Conservation (phyloP, 2,329 filamentous ascomycete genomes). For the Beauveria bassiana region DNA sequence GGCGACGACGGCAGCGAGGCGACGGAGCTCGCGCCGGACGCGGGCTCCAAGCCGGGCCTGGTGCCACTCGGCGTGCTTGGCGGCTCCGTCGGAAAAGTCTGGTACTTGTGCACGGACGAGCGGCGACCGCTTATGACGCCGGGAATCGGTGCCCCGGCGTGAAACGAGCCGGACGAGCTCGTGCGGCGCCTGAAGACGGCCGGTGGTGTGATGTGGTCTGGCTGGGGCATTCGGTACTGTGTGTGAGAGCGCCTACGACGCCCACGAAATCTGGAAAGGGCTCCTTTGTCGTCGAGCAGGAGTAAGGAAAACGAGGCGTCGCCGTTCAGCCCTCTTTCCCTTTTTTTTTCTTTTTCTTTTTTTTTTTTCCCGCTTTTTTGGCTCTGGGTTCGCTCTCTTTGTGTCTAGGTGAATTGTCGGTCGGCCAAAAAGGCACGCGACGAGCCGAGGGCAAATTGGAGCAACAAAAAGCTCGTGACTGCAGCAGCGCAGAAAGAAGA, state of each 20-base stretch:
- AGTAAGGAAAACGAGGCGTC: not conserved
- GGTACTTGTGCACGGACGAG: constrained; percentile 54
- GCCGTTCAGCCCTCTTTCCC: not conserved
- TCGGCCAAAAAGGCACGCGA: not conserved
- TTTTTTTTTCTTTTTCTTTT: not conserved
- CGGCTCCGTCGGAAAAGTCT: constrained; percentile 72
- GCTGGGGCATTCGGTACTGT: constrained; percentile 7
- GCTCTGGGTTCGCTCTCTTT: not conserved
- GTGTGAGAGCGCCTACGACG: not conserved
- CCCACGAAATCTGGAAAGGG: not conserved
- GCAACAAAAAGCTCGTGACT: not conserved
- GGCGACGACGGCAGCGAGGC: constrained; percentile 8
- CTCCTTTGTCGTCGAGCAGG: not conserved
- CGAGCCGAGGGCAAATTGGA: not conserved
- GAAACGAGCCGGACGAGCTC: constrained; percentile 39
- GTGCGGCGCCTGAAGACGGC: constrained; percentile 10
- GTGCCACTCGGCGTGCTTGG: constrained; percentile 57
- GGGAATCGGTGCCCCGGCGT: constrained; percentile 44
- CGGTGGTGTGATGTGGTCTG: not conserved
- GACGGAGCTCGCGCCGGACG: constrained; percentile 14
- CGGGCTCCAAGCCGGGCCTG: constrained; percentile 22
- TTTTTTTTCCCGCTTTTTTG: too few relatives aligned
- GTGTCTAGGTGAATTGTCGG: not conserved
- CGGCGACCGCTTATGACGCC: constrained; percentile 25
- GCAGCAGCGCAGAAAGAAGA: not conserved